phyloP scores from a whole-genome alignment of 2,329 filamentous ascomycete species.

The Verticillium tricorpus region DNA sequence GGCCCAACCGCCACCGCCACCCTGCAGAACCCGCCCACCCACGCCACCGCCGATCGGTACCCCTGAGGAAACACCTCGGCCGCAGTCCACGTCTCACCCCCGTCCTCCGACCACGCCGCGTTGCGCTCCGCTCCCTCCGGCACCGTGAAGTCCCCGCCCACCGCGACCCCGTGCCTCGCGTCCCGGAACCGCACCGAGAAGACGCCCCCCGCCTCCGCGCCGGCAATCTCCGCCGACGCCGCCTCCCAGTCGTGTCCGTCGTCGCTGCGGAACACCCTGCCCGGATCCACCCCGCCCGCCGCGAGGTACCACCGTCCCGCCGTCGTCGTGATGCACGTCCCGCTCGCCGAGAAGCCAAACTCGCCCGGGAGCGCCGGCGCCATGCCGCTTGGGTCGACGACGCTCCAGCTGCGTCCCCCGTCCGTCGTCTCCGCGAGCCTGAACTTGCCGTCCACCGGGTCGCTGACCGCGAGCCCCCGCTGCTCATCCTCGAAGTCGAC shows the following conservation, averaged over 20 bases:
- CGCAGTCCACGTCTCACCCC: conserved; percentile 21
- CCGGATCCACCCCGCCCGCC: conserved; percentile 21
- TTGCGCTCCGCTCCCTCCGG: conserved; percentile 16
- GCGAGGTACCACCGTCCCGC: conserved; percentile 23
- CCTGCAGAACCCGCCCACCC: conserved; percentile 18
- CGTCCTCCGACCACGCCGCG: conserved; percentile 25
- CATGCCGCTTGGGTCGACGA: conserved; percentile 20
- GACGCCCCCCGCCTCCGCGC: conserved; percentile 21
- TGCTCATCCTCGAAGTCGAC: conserved; percentile 20
- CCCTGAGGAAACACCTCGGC: conserved; percentile 21
- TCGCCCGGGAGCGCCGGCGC: conserved; percentile 20
- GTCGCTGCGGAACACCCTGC: conserved; percentile 21
- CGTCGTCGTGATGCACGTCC: conserved; percentile 24
- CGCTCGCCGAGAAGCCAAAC: conserved; percentile 26
- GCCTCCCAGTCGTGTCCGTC: conserved; percentile 22
- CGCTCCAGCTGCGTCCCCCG: conserved; percentile 20
- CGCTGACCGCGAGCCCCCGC: conserved; percentile 24
- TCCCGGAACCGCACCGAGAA: conserved; percentile 27
- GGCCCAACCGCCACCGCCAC: conserved; percentile 26
- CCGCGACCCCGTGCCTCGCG: conserved; percentile 19
- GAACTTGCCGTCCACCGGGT: conserved; percentile 26
- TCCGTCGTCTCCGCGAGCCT: conserved; percentile 25
- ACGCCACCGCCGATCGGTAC: conserved; percentile 25
- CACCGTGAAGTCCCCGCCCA: conserved; percentile 24
- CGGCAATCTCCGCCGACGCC: conserved; percentile 18